Percentiles rank a stretch among this genome's conserved stretches.
phyloP scores from a whole-genome alignment of 345 rosid species.

The Eucalyptus decipiens region DNA sequence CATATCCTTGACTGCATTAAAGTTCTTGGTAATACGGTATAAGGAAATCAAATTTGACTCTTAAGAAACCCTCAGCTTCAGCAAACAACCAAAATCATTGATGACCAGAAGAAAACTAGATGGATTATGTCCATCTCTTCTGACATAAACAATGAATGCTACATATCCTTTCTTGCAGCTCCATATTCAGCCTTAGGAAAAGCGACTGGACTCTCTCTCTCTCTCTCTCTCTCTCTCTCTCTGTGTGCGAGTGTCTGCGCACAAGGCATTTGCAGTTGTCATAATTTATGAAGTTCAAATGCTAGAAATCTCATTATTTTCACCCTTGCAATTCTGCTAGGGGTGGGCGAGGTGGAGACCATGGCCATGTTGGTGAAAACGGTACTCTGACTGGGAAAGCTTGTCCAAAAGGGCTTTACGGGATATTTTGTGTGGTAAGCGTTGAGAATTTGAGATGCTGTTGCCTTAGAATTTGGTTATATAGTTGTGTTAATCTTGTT shows the following conservation, averaged over 20 bases:
- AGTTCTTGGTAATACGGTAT: background rate
- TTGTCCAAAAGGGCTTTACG: conserved; percentile 90
- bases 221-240: background rate
- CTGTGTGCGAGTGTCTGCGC: background rate
- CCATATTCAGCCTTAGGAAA: background rate
- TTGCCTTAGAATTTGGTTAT: background rate
- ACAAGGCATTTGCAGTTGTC: background rate
- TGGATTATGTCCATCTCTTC: background rate
- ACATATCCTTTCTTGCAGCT: background rate
- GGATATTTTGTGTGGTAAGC: conserved; percentile 76
- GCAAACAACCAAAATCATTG: background rate
- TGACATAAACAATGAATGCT: background rate
- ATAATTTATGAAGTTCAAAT: background rate
- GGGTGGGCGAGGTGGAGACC: conserved; percentile 62
- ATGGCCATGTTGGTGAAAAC: conserved; percentile 51
- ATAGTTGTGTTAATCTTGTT: background rate
- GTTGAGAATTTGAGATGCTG: background rate
- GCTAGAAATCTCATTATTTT: background rate
- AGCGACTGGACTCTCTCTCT: background rate
- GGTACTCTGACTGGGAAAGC: conserved; percentile 90
- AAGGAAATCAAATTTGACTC: background rate
- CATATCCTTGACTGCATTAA: background rate
- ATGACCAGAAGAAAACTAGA: background rate
- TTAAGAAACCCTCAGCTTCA: background rate
- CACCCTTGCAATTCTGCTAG: conserved; percentile 14